Conservation (phyloP, 192 early-diverging fungal genomes). For the Pecoramyces ruminantium region DNA sequence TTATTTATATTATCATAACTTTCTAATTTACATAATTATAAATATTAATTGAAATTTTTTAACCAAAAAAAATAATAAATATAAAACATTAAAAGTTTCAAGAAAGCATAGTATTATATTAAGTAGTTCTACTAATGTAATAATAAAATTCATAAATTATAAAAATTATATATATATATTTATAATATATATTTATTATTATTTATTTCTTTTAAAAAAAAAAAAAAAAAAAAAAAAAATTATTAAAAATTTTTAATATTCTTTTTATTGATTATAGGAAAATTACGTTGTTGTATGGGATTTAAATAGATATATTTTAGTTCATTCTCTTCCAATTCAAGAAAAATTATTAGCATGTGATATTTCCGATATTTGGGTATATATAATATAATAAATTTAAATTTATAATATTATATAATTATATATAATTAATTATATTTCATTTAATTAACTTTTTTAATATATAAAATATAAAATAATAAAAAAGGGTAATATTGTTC, state of each 20-base stretch:
- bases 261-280: constrained; percentile 21
- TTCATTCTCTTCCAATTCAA: constrained; percentile 32
- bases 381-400: too few species aligned
- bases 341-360: constrained; percentile 23
- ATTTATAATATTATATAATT: too few species aligned
- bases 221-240: background rate
- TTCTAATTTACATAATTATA: too few species aligned
- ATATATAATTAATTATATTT: too few species aligned
- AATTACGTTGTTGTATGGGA: constrained; percentile 46
- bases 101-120: constrained; percentile 39
- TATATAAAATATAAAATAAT: background rate
- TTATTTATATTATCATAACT: too few species aligned
- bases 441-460: too few species aligned
- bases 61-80: too few species aligned
- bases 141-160: too few species aligned
- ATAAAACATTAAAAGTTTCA: constrained; percentile 16
- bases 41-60: too few species aligned
- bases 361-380: constrained; percentile 44
- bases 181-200: background rate
- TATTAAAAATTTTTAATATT: too few species aligned
- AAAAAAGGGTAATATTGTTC: constrained; percentile 38
- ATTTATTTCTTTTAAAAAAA: background rate
- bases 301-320: constrained; percentile 41
- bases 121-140: constrained; percentile 27
- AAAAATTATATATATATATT: too few species aligned